phyloP scores from a whole-genome alignment of 1,284 basidiomycete genomes.

The Ustilago trichophora region DNA sequence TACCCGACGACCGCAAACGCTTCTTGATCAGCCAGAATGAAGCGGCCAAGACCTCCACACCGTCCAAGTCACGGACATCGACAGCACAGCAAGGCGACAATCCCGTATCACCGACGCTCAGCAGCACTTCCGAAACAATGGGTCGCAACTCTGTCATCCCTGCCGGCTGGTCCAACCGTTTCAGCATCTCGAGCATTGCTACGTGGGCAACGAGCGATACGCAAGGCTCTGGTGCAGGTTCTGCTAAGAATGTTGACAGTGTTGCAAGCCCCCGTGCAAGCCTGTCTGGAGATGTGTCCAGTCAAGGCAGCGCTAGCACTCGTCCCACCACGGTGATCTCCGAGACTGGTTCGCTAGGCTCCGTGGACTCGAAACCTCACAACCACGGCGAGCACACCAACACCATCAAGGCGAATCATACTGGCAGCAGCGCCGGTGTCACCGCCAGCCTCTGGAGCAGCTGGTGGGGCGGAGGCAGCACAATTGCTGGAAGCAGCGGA shows the following conservation, averaged over 20 bases:
- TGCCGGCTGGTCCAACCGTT: conserved; percentile 74
- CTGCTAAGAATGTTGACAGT: conserved; percentile 22
- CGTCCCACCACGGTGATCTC: conserved; percentile 35
- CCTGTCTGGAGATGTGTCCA: conserved; percentile 25
- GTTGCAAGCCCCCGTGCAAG: conserved; percentile 19
- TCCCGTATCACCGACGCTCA: conserved; percentile 75
- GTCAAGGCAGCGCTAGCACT: conserved; percentile 30
- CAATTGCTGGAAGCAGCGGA: conserved; percentile 4
- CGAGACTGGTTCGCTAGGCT: conserved; percentile 28
- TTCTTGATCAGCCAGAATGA: conserved; percentile 71
- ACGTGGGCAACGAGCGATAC: conserved; percentile 63
- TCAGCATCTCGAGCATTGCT: conserved; percentile 78
- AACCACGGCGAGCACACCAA: conserved; percentile 18
- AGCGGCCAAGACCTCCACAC: conserved; percentile 35
- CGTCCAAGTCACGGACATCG: conserved; percentile 17
- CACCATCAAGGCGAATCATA: conserved; percentile 28
- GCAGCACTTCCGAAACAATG: conserved; percentile 66
- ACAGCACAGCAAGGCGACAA: conserved; percentile 43
- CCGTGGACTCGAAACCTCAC: conserved; percentile 14
- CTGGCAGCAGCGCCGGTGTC: conserved; percentile 46
- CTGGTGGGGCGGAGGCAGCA: conserved; percentile 54
- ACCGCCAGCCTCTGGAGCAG: conserved; percentile 48
- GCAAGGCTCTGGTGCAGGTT: conserved; percentile 12
- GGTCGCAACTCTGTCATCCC: conserved; percentile 42
- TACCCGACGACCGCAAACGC: conserved; percentile 76